Conservation (phyloP, 441 rosid species). For the Sinapis alba region DNA sequence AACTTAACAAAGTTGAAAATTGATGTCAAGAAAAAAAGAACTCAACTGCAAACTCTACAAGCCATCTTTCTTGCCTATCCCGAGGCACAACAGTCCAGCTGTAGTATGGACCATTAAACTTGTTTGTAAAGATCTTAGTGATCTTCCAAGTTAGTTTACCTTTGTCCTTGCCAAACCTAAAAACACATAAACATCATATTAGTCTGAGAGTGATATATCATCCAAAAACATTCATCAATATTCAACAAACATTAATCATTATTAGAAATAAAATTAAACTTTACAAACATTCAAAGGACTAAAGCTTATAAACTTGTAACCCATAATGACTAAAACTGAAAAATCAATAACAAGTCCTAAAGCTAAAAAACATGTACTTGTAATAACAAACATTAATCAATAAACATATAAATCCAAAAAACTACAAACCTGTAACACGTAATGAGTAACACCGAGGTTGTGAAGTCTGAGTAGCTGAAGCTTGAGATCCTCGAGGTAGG, state of each 20-base stretch:
- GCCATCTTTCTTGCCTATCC: not conserved
- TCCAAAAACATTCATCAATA: not conserved
- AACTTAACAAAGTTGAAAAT: not conserved
- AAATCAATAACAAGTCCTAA: no score
- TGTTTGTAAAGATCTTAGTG: not conserved
- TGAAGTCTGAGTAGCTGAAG: not conserved
- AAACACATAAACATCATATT: not conserved
- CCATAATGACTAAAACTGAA: no score
- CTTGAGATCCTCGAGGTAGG: not conserved
- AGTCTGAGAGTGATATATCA: not conserved
- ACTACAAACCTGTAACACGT: no score
- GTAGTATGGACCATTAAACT: not conserved
- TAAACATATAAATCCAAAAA: no score
- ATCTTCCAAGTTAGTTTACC: not conserved
- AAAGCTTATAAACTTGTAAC: not conserved
- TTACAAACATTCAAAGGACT: not conserved
- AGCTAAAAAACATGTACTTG: not conserved
- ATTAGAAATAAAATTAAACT: no score
- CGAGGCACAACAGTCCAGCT: not conserved
- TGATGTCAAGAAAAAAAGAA: not conserved
- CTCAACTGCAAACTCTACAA: not conserved
- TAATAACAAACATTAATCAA: no score
- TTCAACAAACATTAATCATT: not conserved
- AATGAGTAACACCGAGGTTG: no score
- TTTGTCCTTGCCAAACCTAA: not conserved